These are phyloP conservation scores for Calamus simplicifolius DNA, from an alignment of 176 grass and related monocot genomes.

Conservation along the genomic window DNA sequence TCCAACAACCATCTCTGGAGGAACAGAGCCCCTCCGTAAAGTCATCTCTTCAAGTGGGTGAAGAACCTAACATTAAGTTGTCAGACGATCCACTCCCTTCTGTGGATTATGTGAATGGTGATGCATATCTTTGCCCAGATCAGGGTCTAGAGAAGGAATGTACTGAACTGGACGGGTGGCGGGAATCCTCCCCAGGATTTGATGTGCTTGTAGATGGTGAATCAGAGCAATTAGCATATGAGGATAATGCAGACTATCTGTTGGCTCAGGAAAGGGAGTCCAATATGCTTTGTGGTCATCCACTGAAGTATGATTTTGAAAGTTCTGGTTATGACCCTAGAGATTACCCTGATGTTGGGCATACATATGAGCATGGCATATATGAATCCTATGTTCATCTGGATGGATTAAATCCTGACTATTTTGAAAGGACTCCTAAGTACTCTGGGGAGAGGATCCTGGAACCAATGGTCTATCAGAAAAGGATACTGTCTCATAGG, in stretches of 20 bases:
- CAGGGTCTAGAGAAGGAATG: conserved; percentile 24
- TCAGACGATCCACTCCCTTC: too few species aligned
- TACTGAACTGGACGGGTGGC: conserved; percentile 12
- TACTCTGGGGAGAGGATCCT: conserved; percentile 9
- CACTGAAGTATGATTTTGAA: conserved; percentile 1
- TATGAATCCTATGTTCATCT: conserved; percentile 21
- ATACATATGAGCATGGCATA: conserved; percentile 10
- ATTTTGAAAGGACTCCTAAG: conserved; percentile 18
- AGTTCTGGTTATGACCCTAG: conserved; percentile 17
- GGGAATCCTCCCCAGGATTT: conserved; percentile 47
- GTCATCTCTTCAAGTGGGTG: too few species aligned
- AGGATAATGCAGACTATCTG: conserved; percentile 19
- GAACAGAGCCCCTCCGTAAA: too few species aligned
- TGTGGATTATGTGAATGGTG: neutral
- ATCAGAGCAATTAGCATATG: neutral
- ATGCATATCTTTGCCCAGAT: conserved; percentile 2
- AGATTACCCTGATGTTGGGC: conserved; percentile 24
- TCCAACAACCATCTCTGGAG: too few species aligned
- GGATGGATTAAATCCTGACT: conserved; percentile 10
- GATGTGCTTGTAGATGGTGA: conserved; percentile 40
- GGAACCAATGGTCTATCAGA: neutral
- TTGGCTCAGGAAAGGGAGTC: conserved; percentile 13
- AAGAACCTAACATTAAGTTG: too few species aligned
- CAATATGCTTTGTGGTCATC: conserved; percentile 10
- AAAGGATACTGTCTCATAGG: too few species aligned